phyloP scores from a whole-genome alignment of 192 early-diverging fungal species.

The Entomortierella beljakovae region DNA sequence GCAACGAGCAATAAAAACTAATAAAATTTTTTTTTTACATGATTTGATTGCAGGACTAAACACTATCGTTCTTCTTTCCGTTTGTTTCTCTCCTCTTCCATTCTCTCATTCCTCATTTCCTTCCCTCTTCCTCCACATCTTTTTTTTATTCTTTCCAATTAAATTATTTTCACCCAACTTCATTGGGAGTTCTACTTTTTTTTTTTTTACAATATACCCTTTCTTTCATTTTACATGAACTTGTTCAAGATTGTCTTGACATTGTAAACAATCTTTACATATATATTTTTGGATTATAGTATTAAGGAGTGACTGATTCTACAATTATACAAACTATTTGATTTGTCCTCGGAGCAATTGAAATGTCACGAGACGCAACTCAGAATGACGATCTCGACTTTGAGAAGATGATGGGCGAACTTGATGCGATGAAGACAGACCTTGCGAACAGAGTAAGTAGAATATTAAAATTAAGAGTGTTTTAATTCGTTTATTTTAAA shows the following conservation, averaged over 20 bases:
- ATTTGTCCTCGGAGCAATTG: background rate
- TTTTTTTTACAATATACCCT: background rate
- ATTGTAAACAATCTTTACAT: too few relatives aligned
- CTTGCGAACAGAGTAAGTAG: slow-evolving; percentile 47
- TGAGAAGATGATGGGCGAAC: slow-evolving; percentile 54
- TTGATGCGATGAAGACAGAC: slow-evolving; percentile 55
- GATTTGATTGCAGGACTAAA: background rate
- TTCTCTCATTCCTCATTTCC: background rate
- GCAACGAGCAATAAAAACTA: background rate
- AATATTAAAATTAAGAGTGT: background rate
- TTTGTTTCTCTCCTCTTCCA: background rate
- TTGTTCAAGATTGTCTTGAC: background rate
- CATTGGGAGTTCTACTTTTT: background rate
- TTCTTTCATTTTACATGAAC: background rate
- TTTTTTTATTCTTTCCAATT: background rate
- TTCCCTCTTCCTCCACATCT: background rate
- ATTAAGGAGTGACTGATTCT: too few relatives aligned
- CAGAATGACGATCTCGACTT: slow-evolving; percentile 47
- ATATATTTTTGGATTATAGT: too few relatives aligned
- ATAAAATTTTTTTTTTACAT: background rate
- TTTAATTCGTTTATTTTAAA: too few relatives aligned
- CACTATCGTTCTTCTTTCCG: background rate
- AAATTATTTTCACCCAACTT: background rate
- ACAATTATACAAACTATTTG: too few relatives aligned
- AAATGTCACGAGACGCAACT: slow-evolving; percentile 18